Evolutionary conservation across 805 yeast genomes (phyloP).

Genomic region (Candida corydali): DNA sequence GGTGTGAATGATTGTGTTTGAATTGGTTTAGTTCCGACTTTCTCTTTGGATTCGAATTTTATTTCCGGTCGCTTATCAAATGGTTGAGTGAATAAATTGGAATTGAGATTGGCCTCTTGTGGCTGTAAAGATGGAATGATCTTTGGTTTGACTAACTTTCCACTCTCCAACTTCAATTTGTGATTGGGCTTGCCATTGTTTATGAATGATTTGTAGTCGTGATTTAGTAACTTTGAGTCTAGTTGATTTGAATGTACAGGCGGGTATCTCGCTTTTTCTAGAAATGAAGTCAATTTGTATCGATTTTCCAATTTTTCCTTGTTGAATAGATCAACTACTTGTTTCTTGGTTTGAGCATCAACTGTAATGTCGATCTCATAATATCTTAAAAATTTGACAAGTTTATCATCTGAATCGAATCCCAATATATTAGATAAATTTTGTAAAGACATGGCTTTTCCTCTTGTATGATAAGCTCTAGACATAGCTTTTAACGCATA

Average conservation of each 20-base stretch:
- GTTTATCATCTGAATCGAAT: constrained; percentile 57
- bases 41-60: not conserved
- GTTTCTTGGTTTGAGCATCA: constrained; percentile 26
- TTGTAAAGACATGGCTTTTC: constrained; percentile 56
- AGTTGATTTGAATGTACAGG: constrained; percentile 32
- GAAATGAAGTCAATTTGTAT: constrained; percentile 35
- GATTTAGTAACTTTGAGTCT: constrained; percentile 21
- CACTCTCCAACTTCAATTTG: constrained; percentile 17
- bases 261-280: constrained; percentile 35
- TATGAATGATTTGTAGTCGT: constrained; percentile 22
- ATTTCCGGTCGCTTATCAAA: not conserved
- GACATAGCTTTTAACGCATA: constrained; percentile 67
- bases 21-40: constrained; percentile 1
- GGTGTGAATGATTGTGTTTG: no score
- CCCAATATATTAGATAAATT: constrained; percentile 52
- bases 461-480: constrained; percentile 62
- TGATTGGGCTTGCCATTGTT: constrained; percentile 31
- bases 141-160: not conserved
- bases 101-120: not conserved
- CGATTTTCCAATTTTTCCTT: constrained; percentile 37
- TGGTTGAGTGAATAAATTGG: not conserved
- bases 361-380: constrained; percentile 50
- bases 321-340: constrained; percentile 36
- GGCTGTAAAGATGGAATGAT: not conserved
- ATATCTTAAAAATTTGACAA: constrained; percentile 55